Percentiles rank a stretch among this genome's conserved stretches.
phyloP scores from a whole-genome alignment of 257 asterid species.

The Cynanchum wilfordii region DNA sequence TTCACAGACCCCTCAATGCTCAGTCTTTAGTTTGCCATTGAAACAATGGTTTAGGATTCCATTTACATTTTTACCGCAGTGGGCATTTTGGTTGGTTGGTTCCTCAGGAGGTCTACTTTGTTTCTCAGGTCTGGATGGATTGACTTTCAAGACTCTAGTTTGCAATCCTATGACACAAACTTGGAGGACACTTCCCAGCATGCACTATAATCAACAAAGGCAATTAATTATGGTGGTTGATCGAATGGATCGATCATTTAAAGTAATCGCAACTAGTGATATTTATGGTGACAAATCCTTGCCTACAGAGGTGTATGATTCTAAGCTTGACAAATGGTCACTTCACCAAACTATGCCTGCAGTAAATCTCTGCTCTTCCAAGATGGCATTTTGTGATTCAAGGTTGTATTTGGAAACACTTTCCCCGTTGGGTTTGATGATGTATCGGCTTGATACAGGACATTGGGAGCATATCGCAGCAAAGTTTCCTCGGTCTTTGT shows the following conservation, averaged over 20 bases:
- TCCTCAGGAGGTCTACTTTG: slow-evolving; percentile 96
- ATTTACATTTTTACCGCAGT: slow-evolving; percentile 73
- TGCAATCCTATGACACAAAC: slow-evolving; percentile 87
- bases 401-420: slow-evolving; percentile 82
- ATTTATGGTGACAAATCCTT: slow-evolving; percentile 76
- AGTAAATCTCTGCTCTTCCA: slow-evolving; percentile 91
- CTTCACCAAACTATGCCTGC: slow-evolving; percentile 95
- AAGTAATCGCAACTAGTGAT: slow-evolving; percentile 90
- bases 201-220: slow-evolving; percentile 95
- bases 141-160: slow-evolving; percentile 67
- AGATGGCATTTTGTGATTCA: slow-evolving; percentile 97
- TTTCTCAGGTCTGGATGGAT: slow-evolving; percentile 82
- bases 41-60: slow-evolving; percentile 98
- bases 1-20: slow-evolving; percentile 83
- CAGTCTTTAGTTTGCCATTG: slow-evolving; percentile 87
- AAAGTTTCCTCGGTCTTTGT: slow-evolving; percentile 82
- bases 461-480: slow-evolving; percentile 98
- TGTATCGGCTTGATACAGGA: slow-evolving; percentile 81
- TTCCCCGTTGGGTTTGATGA: slow-evolving; percentile 93
- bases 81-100: slow-evolving; percentile 99
- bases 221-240: slow-evolving; percentile 90
- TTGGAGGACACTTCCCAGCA: slow-evolving; percentile 83
- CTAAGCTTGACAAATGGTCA: slow-evolving; percentile 69
- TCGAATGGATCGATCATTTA: slow-evolving; percentile 62
- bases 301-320: slow-evolving; percentile 94